Evolutionary conservation across 2,329 filamentous ascomycete species (phyloP), one percentile per base, ranked within the genome.

Genomic region (Monosporascus sp.): DNA sequence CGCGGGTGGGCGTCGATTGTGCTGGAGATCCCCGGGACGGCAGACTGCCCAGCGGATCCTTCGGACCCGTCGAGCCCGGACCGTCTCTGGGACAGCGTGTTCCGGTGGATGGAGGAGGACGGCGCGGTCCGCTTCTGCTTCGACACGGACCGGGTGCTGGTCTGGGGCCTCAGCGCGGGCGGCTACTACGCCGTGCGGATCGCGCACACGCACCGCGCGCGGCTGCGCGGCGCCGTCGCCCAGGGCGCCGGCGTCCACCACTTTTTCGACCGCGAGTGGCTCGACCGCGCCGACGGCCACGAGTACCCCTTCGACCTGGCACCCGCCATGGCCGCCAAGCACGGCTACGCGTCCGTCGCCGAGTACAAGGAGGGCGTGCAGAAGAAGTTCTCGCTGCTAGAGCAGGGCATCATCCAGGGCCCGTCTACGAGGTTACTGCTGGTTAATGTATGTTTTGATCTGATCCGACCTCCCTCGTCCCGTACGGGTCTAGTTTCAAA

Each of bases 151-250:
- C 76, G 74, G 37, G 69, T 89, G 7, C 68, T 84, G 55, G 80
- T 77, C 47, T 88, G 85, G 84, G 85, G 85, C 0, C 69, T 88
- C 37, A 84, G 80, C 57, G 75, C 79, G 0, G 85, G 85, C 31
- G 85, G 85, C 0, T 88, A 87, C 73, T 87, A 88, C 68, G 84
- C 85, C 20, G 74, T 84, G 38, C 78, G 85, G 18, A 75, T 82
- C n/a, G 84, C 85, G 45, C 83, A 87, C 66, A 88, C 84, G n/a
- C 85, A 88, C 65, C 70, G 72, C 18, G 64, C 72, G 1, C 67
- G 70, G 9, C 68, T 89, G 20, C 67, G 70, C 0, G 85, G 84
- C 0, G 68, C 69, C 22, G 74, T 88, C 20, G 84, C 82, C 15
- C 83, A 87, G 67, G 84, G 84, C 0, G 83, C 83, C 0, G 83